phyloP scores from a whole-genome alignment of 495 filamentous ascomycete species.

The Penicillium fimorum region DNA sequence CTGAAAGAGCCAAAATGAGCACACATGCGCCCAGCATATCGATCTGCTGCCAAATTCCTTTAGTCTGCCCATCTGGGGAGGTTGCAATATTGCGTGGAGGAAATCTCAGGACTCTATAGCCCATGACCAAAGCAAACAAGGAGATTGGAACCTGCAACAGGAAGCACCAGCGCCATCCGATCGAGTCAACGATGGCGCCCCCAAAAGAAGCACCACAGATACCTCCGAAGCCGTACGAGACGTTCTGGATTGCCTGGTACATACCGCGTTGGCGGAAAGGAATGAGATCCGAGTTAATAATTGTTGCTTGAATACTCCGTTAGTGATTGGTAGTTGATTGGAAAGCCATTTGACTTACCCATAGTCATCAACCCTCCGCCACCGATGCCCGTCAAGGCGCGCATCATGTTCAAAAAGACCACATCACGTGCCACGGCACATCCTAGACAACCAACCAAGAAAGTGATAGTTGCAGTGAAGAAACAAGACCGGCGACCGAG shows the following conservation, averaged over 20 bases:
- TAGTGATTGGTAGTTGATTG: background rate
- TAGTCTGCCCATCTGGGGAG: conserved; percentile 19
- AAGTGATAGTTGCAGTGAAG: conserved; percentile 43
- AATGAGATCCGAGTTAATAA: conserved; percentile 66
- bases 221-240: conserved; percentile 61
- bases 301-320: conserved; percentile 46
- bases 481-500: conserved; percentile 45
- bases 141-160: conserved; percentile 51
- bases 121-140: conserved; percentile 50
- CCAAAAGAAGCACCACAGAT: conserved; percentile 65
- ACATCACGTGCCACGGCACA: conserved; percentile 52
- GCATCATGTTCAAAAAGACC: conserved; percentile 69
- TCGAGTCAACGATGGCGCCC: conserved; percentile 61
- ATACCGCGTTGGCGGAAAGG: conserved; percentile 61
- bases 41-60: conserved; percentile 52
- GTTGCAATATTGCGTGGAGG: conserved; percentile 24
- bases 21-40: conserved; percentile 55
- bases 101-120: conserved; percentile 52
- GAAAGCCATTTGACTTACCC: conserved; percentile 38
- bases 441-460: conserved; percentile 44
- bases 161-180: conserved; percentile 66
- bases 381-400: conserved; percentile 70
- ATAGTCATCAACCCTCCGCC: conserved; percentile 62
- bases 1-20: conserved; percentile 56
- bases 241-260: conserved; percentile 65